phyloP scores from a whole-genome alignment of 805 yeast species.

The Wickerhamiella azyma region DNA sequence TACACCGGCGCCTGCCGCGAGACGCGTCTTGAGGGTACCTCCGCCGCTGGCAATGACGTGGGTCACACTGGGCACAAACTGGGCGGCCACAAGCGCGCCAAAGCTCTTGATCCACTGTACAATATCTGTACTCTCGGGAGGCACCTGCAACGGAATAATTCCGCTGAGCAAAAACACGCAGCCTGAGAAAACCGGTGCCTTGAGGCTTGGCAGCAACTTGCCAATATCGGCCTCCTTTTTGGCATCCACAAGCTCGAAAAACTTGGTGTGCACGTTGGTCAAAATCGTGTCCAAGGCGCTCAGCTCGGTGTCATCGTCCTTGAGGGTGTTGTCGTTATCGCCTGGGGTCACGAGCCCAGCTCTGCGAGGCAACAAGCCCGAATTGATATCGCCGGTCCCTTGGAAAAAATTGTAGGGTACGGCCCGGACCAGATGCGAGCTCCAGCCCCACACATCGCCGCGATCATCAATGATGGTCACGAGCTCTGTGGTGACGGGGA shows the following conservation, averaged over 20 bases:
- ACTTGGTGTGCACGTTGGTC: constrained; percentile 48
- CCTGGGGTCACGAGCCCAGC: constrained; percentile 23
- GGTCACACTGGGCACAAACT: constrained; percentile 60
- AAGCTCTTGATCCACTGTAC: constrained; percentile 86
- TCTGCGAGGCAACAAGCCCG: constrained; percentile 78
- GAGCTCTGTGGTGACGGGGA: constrained; percentile 94
- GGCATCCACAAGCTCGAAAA: constrained; percentile 29
- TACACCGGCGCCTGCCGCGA: constrained; percentile 53
- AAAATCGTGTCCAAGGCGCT: constrained; percentile 48
- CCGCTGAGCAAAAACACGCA: constrained; percentile 73
- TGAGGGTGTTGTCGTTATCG: constrained; percentile 9
- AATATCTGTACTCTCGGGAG: constrained; percentile 63
- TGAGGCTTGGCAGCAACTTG: constrained; percentile 48
- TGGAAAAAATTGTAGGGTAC: constrained; percentile 93
- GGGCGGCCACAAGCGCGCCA: constrained; percentile 73
- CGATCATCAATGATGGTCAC: constrained; percentile 93
- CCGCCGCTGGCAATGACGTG: constrained; percentile 77
- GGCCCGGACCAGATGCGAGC: constrained; percentile 76
- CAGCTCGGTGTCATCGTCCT: constrained; percentile 77
- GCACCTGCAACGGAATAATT: constrained; percentile 70
- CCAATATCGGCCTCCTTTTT: constrained; percentile 22
- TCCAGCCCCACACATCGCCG: constrained; percentile 99
- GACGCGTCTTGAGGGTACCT: constrained; percentile 70
- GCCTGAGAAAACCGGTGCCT: constrained; percentile 50
- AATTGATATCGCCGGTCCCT: constrained; percentile 94